Evolutionary conservation across 2,329 filamentous ascomycete species (phyloP), one percentile per base, ranked within the genome.

Genomic region (Diaporthe sp.): DNA sequence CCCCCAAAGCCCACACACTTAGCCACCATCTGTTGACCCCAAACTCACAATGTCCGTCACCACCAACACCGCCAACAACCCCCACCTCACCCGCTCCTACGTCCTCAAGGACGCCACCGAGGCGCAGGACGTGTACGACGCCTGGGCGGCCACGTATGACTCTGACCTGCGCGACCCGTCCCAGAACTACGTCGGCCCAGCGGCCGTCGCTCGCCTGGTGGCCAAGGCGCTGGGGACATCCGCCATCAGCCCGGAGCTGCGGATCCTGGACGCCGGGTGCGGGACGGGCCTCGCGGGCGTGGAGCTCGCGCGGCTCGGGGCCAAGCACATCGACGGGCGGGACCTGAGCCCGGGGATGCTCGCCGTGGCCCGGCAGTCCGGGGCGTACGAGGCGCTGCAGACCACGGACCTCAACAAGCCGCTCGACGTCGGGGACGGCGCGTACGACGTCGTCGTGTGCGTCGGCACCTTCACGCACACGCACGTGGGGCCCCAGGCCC

Each of bases 291-390:
- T 71, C 4, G 68, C 55, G 52, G 68, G 68, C 52, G 68, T 71
- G n/a, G 68, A 57, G 52, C 68, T 57, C 17, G 52, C 68, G 68
- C 68, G 52, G 28, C 35, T 71, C 52, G 52, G 52, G 52, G 68
- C 52, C 28, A 61, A 45, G 55, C 55, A 57, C 42, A 61, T 71
- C 25, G 68, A 71, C 55, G 68, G 68, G 13, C 52, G 52, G 42
- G 68, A 71, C 55, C 68, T 71, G 52, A 71, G 68, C 38, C 68
- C 68, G 13, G 68, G 68, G 22, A 71, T 71, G 68, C 55, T 71
- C 19, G 68, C 68, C 35, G 68, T 61, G 28, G 68, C 68, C 52
- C 68, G 68, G 68, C 52, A 71, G 55, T 57, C 52, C 52, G 68
- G 55, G 28, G 68, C 30, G 52, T 71, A 71, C 55, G 52, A 61